A percentile compares a stretch with the other conserved stretches of the same genome.
phyloP scores from a whole-genome alignment of 2,329 filamentous ascomycete species.

The Colletotrichum magnum region DNA sequence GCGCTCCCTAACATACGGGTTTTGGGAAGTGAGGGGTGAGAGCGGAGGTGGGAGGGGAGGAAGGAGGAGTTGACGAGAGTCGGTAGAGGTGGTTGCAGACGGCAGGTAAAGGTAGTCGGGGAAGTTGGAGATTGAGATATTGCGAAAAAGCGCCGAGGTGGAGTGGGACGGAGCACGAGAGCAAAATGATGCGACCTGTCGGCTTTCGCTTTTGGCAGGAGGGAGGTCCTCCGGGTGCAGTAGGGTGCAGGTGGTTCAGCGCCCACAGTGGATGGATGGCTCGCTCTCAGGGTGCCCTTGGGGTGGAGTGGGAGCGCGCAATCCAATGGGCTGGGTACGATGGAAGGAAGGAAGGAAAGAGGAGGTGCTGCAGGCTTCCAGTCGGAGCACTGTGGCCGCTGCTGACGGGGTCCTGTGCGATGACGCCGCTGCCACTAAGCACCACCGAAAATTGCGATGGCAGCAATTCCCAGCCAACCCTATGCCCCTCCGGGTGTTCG shows the following conservation, averaged over 20 bases:
- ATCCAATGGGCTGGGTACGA: constrained; percentile 28
- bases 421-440: constrained; percentile 17
- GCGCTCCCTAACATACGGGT: constrained; percentile 36
- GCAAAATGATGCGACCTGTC: constrained; percentile 40
- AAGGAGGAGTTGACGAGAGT: constrained; percentile 26
- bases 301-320: constrained; percentile 25
- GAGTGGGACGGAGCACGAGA: constrained; percentile 40
- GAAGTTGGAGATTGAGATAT: constrained; percentile 38
- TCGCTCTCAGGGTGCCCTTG: constrained; percentile 15
- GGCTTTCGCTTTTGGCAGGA: constrained; percentile 38
- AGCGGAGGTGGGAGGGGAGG: constrained; percentile 27
- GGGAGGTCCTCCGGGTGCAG: constrained; percentile 20
- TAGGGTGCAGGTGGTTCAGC: background rate
- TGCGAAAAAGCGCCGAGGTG: constrained; percentile 42
- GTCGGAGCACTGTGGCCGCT: constrained; percentile 23
- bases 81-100: constrained; percentile 15
- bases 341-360: constrained; percentile 9
- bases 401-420: constrained; percentile 37
- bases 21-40: constrained; percentile 43
- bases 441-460: too few relatives aligned
- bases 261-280: constrained; percentile 1
- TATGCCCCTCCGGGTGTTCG: constrained; percentile 5
- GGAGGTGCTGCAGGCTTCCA: background rate
- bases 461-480: background rate
- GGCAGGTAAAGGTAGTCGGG: constrained; percentile 28